Conservation (phyloP, 1,139 yeast genomes). For the Casaregolazyma lundiana region DNA sequence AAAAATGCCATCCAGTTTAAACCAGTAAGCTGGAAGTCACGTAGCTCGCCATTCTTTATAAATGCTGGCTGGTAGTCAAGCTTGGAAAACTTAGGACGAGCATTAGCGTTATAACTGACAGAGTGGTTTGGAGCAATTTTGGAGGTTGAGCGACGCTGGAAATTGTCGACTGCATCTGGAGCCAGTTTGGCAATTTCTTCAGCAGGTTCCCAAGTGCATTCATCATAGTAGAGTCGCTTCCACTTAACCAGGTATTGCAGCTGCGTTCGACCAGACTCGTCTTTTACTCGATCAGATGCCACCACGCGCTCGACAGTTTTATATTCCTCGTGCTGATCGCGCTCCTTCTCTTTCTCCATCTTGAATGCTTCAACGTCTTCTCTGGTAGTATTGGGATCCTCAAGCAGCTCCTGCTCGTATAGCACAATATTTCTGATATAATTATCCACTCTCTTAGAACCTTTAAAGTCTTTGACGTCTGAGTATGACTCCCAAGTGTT, state of each 20-base stretch:
- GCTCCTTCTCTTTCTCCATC: conserved; percentile 75
- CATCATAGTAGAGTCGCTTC: conserved; percentile 90
- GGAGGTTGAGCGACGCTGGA: conserved; percentile 77
- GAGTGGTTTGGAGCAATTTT: conserved; percentile 80
- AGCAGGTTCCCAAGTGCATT: conserved; percentile 96
- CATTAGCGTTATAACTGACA: conserved; percentile 63
- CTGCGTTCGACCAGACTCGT: conserved; percentile 56
- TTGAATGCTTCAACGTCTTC: conserved; percentile 95
- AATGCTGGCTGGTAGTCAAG: conserved; percentile 81
- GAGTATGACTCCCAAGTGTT: conserved; percentile 88
- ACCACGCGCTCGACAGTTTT: conserved; percentile 87
- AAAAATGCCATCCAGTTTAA: conserved; percentile 99
- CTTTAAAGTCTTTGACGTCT: conserved; percentile 53
- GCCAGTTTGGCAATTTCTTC: conserved; percentile 78
- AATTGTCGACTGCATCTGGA: conserved; percentile 78
- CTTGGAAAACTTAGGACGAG: conserved; percentile 87
- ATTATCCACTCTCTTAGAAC: conserved; percentile 83
- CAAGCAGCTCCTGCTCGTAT: conserved; percentile 68
- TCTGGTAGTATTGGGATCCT: conserved; percentile 73
- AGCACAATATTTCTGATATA: conserved; percentile 76
- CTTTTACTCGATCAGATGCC: conserved; percentile 69
- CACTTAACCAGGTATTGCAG: conserved; percentile 87
- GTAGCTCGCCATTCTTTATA: conserved; percentile 83
- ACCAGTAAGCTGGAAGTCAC: conserved; percentile 97
- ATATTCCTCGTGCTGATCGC: conserved; percentile 80